Evolutionary conservation across 208 protist genomes (phyloP), one percentile per base, ranked within the genome.

Genomic region (Leishmania guyanensis): DNA sequence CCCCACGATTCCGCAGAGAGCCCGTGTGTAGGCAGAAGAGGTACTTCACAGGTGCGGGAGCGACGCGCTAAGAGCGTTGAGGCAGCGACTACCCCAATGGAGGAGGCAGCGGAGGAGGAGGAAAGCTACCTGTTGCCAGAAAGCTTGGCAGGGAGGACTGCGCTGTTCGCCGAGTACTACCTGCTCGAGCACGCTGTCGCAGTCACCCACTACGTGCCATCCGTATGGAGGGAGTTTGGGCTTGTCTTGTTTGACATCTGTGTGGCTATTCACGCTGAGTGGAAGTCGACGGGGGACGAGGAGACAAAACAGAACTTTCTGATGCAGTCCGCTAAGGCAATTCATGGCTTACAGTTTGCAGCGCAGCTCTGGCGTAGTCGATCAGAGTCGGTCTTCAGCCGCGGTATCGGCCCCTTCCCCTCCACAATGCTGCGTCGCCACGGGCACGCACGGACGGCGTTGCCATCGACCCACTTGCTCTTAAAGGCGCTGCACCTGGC

Each of bases 221-320:
- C 94, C 20, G 87, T 94, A 46, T 97, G 94, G 94, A 86, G 92
- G 36, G 94, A 97, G 86, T 96, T 97, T 78, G 92, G 92, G 26
- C 86, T 96, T 26, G 78, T 96, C 26, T 85, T 97, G 16, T 97
- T 97, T 74, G 94, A 97, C 71, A 82, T 97, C 1, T 96, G 94
- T 75, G 84, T 94, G 82, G 92, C 94, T 26, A 97, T 97, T 50
- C 87, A 94, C 84, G 84, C 84, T 14, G 94, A 97, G 88, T 97
- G 91, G 88, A 68, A 81, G 71, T 64, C 64, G 46, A 96, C 94
- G 51, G 77, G 58, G 10, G 94, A 97, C 29, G 69, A 82, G 17
- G 90, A 91, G 60, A 97, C 94, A 68, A 92, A 95, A 68, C 58
- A 83, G 33, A 97, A 97, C 86, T 97, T 96, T 70, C 72, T 87